phyloP scores from a whole-genome alignment of 2,329 filamentous ascomycete species.

The Tetracladium maxilliforme region DNA sequence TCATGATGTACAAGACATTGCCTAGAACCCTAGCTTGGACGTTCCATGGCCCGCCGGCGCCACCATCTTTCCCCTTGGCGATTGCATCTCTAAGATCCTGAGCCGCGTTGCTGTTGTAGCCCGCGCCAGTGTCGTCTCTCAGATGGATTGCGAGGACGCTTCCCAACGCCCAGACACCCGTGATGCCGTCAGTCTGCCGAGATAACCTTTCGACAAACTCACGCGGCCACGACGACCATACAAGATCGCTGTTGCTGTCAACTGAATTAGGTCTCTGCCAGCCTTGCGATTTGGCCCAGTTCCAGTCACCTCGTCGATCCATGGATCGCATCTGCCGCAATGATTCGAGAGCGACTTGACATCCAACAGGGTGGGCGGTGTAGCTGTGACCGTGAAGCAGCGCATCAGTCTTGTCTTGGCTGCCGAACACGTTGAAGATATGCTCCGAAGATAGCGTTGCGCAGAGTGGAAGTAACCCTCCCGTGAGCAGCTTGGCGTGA shows the following conservation, averaged over 20 bases:
- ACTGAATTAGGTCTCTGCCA: background rate
- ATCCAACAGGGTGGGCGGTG: conserved; percentile 71
- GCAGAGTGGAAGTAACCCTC: conserved; percentile 64
- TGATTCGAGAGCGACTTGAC: conserved; percentile 59
- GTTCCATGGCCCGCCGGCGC: too few species aligned
- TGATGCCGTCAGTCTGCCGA: conserved; percentile 30
- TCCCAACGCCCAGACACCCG: conserved; percentile 58
- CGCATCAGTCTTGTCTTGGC: conserved; percentile 62
- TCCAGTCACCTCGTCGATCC: conserved; percentile 41
- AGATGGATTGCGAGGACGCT: conserved; percentile 56
- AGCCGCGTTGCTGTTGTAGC: conserved; percentile 32
- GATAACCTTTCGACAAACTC: conserved; percentile 45
- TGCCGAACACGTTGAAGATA: conserved; percentile 59
- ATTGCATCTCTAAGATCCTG: too few species aligned
- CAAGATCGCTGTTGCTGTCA: conserved; percentile 5
- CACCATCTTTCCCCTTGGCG: too few species aligned
- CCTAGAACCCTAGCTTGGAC: conserved; percentile 39
- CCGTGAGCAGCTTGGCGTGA: conserved; percentile 73
- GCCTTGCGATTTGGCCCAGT: conserved; percentile 22
- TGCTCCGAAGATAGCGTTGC: conserved; percentile 59
- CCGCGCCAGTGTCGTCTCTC: conserved; percentile 21
- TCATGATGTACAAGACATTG: conserved; percentile 44
- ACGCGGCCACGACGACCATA: conserved; percentile 61
- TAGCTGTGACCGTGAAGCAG: conserved; percentile 78
- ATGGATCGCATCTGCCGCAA: conserved; percentile 43